phyloP scores from a whole-genome alignment of 768 basidiomycete species.

The Macrocybe gigantea region DNA sequence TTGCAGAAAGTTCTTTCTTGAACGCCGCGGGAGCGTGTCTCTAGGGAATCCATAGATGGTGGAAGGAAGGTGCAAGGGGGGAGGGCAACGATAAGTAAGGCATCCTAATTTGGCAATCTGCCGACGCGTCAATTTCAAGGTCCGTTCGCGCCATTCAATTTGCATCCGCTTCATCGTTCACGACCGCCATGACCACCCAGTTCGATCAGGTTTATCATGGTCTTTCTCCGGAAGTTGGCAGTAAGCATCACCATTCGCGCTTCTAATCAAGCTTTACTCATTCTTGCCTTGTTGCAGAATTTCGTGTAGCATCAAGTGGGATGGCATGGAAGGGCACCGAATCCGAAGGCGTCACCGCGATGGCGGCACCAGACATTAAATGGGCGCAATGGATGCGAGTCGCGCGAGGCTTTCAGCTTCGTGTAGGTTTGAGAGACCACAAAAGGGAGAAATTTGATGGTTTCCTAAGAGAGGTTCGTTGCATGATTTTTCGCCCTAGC shows the following conservation, averaged over 20 bases:
- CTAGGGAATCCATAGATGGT: slow-evolving; percentile 44
- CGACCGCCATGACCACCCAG: slow-evolving; percentile 59
- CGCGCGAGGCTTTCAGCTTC: slow-evolving; percentile 86
- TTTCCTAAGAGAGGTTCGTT: slow-evolving; percentile 79
- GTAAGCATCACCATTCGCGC: slow-evolving; percentile 43
- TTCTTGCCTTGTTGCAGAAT: slow-evolving; percentile 41
- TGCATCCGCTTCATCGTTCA: background rate
- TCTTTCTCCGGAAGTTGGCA: slow-evolving; percentile 66
- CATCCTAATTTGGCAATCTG: background rate
- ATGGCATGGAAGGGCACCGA: slow-evolving; percentile 93
- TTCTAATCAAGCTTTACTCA: background rate
- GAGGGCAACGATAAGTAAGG: slow-evolving; percentile 3
- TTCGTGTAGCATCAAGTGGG: slow-evolving; percentile 85
- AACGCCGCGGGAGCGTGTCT: slow-evolving; percentile 55
- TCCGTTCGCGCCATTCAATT: slow-evolving; percentile 31
- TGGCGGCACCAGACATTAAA: slow-evolving; percentile 71
- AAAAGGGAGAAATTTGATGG: slow-evolving; percentile 87
- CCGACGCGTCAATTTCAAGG: slow-evolving; percentile 34
- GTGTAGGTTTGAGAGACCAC: slow-evolving; percentile 68
- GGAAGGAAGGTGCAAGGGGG: slow-evolving; percentile 6
- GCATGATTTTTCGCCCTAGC: background rate
- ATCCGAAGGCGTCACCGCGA: slow-evolving; percentile 52
- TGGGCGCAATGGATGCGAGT: slow-evolving; percentile 91
- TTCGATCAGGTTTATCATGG: slow-evolving; percentile 85
- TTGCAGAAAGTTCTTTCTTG: slow-evolving; percentile 88